A percentile compares a stretch with the other conserved stretches of the same genome.
Evolutionary conservation across 2,329 filamentous ascomycete species (phyloP).

Genomic region (Xylariaceae sp.): DNA sequence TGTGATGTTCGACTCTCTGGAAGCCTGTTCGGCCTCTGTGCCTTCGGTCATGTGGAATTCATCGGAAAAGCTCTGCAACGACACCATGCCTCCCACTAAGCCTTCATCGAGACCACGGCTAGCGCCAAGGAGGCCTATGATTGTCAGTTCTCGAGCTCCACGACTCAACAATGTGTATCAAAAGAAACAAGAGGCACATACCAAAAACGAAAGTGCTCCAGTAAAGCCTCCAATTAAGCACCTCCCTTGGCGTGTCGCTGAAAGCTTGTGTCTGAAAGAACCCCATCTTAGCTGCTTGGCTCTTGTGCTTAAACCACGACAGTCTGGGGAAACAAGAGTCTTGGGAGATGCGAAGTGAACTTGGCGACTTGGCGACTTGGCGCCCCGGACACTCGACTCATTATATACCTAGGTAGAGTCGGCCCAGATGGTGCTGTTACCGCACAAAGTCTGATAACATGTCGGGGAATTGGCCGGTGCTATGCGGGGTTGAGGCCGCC

Average conservation of each 20-base stretch:
- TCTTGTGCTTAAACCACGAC: neutral
- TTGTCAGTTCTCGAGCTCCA: slow-evolving; percentile 30
- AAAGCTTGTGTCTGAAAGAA: slow-evolving; percentile 17
- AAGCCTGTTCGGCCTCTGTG: slow-evolving; percentile 3
- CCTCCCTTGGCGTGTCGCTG: slow-evolving; percentile 37
- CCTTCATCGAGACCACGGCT: slow-evolving; percentile 57
- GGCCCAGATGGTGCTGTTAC: no score
- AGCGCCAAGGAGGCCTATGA: slow-evolving; percentile 48
- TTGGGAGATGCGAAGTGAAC: neutral
- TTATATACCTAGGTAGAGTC: no score
- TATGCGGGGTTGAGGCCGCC: no score
- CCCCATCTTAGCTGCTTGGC: slow-evolving; percentile 1
- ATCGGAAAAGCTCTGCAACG: slow-evolving; percentile 39
- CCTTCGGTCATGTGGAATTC: slow-evolving; percentile 39
- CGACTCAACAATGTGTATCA: neutral
- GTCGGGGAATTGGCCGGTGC: no score
- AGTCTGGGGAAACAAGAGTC: no score
- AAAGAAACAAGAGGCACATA: slow-evolving; percentile 38
- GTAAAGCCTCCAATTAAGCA: slow-evolving; percentile 57
- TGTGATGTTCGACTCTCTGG: slow-evolving; percentile 7
- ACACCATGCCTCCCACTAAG: slow-evolving; percentile 51
- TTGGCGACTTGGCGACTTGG: no score
- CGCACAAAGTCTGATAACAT: no score
- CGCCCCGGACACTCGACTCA: no score
- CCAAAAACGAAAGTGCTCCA: neutral